These are phyloP conservation scores for Aspergillus hiratsukae DNA, from an alignment of 2,329 filamentous ascomycete species.

Conservation along the genomic window DNA sequence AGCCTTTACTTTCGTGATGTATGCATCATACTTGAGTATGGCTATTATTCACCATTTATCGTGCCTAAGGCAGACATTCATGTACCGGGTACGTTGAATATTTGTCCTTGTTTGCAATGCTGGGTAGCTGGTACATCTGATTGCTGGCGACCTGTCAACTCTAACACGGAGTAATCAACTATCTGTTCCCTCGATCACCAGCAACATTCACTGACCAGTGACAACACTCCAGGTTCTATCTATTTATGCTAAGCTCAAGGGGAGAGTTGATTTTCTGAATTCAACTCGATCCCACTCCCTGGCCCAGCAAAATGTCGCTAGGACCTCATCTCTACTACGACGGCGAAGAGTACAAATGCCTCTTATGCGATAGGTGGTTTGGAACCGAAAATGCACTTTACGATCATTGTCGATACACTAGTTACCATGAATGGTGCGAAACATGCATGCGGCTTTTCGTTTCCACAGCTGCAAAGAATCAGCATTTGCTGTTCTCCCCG, in stretches of 20 bases:
- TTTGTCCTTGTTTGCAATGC: background rate
- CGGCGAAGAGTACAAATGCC: conserved; percentile 8
- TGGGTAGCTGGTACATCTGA: background rate
- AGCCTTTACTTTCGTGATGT: background rate
- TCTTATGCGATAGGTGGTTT: conserved; percentile 9
- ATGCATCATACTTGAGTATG: background rate
- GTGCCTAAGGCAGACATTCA: background rate
- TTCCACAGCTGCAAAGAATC: conserved; percentile 5
- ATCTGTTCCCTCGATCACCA: no score
- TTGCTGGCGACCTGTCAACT: background rate
- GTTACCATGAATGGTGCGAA: conserved; percentile 9
- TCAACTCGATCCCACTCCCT: background rate
- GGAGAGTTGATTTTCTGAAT: background rate
- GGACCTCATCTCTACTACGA: conserved; percentile 8
- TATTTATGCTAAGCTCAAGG: background rate
- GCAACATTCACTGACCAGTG: background rate
- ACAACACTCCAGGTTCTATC: background rate
- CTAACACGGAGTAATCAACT: background rate
- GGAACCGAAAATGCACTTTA: conserved; percentile 4
- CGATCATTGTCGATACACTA: conserved; percentile 10
- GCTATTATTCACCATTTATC: background rate
- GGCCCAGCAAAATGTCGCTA: background rate
- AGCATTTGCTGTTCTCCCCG: conserved; percentile 2
- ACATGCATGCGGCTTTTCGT: conserved; percentile 7
- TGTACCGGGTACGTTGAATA: background rate